A percentile compares a stretch with the other conserved stretches of the same genome.
These are phyloP conservation scores for Beauveria medogensis DNA, from an alignment of 2,329 filamentous ascomycete genomes.

Conservation along the genomic window DNA sequence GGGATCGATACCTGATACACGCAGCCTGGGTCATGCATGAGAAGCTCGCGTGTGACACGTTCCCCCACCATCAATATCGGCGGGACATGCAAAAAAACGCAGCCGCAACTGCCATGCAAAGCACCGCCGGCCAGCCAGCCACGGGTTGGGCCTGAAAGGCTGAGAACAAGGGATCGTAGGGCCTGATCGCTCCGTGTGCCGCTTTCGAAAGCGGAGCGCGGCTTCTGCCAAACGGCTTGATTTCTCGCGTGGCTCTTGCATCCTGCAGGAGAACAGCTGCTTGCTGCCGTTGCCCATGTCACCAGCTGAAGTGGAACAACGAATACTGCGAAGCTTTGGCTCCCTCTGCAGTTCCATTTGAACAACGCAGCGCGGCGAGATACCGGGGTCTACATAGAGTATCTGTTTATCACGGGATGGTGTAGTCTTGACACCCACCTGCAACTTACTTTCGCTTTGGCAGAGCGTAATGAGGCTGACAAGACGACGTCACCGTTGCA, in stretches of 20 bases:
- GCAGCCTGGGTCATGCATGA: neutral
- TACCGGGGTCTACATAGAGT: no score
- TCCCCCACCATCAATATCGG: neutral
- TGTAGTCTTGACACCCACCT: no score
- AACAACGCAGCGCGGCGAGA: no score
- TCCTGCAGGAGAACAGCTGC: neutral
- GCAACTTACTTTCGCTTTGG: no score
- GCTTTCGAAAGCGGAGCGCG: no score
- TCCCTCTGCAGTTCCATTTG: no score
- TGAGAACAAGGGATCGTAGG: no score
- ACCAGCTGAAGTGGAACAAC: neutral
- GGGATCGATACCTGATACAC: neutral
- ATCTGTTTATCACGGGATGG: no score
- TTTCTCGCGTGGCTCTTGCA: neutral
- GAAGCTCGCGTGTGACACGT: neutral
- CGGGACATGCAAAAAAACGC: neutral
- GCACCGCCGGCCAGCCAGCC: neutral
- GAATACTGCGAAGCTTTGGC: neutral
- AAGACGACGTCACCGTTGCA: slow-evolving; percentile 2
- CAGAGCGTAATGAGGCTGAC: no score
- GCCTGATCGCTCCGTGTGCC: neutral
- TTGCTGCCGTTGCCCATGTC: neutral
- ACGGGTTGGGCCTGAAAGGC: no score
- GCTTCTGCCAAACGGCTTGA: neutral
- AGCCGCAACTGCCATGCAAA: neutral